phyloP scores from a whole-genome alignment of 2,329 filamentous ascomycete species.

The Mycogone perniciosa region DNA sequence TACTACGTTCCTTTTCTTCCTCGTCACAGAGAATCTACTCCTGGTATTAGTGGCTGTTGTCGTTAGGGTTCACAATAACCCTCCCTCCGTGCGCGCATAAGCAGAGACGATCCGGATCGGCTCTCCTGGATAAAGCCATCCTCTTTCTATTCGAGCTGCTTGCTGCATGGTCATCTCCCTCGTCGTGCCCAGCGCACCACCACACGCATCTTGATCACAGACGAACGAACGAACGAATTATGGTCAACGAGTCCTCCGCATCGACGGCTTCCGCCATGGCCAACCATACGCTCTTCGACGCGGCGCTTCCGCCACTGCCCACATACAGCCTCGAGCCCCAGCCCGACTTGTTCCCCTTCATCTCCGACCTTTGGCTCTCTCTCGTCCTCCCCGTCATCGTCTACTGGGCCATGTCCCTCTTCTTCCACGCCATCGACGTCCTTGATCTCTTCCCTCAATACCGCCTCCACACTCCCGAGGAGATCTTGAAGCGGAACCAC shows the following conservation, averaged over 20 bases:
- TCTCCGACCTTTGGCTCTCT: conserved; percentile 75
- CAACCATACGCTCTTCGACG: conserved; percentile 52
- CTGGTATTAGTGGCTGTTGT: too few species aligned
- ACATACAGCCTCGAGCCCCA: conserved; percentile 67
- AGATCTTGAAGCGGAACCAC: conserved; percentile 81
- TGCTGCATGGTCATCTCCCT: too few species aligned
- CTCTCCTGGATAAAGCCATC: too few species aligned
- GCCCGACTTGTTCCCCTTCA: conserved; percentile 65
- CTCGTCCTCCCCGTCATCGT: conserved; percentile 70
- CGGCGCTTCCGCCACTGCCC: conserved; percentile 71
- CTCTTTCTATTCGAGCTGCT: too few species aligned
- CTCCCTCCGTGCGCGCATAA: too few species aligned
- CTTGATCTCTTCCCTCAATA: conserved; percentile 85
- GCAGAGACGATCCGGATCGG: too few species aligned
- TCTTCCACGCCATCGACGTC: conserved; percentile 84
- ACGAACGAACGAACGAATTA: conserved; percentile 16
- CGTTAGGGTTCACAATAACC: too few species aligned
- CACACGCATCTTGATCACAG: too few species aligned
- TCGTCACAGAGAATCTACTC: too few species aligned
- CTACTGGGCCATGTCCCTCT: conserved; percentile 81
- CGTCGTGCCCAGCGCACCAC: too few species aligned
- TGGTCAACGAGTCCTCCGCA: conserved; percentile 34
- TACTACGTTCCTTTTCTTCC: too few species aligned
- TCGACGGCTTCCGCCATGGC: conserved; percentile 34
- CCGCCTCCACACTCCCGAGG: conserved; percentile 88